Percentiles rank a stretch among this genome's conserved stretches.
Evolutionary conservation across 345 rosid species (phyloP).

Genomic region (Moricandia arvensis): DNA sequence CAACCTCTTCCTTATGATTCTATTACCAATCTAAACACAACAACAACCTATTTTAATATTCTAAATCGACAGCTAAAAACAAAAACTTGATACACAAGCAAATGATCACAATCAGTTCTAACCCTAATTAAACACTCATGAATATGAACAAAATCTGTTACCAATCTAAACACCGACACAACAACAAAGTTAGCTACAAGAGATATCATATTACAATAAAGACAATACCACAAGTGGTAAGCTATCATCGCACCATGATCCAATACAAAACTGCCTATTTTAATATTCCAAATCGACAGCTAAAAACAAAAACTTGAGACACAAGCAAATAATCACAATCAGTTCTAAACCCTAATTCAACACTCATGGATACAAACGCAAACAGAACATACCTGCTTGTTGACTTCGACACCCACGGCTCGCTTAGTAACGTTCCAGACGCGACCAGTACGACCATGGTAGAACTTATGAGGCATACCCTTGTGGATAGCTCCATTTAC

Average conservation of each 20-base stretch:
- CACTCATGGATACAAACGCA: background rate
- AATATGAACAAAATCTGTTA: too few species aligned
- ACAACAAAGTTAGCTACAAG: background rate
- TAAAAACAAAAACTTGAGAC: background rate
- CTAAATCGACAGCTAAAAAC: too few species aligned
- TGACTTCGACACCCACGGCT: constrained; percentile 71
- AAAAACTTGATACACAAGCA: too few species aligned
- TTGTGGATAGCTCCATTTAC: constrained; percentile 79
- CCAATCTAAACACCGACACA: too few species aligned
- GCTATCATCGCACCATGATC: background rate
- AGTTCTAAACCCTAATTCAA: background rate
- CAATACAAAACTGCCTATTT: background rate
- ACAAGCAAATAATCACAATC: background rate
- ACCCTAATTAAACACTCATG: too few species aligned
- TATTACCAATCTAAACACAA: constrained; percentile 50
- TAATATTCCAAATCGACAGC: background rate
- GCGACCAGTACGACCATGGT: constrained; percentile 81
- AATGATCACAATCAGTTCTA: too few species aligned
- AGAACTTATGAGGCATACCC: constrained; percentile 90
- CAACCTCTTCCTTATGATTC: constrained; percentile 72
- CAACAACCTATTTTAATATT: too few species aligned
- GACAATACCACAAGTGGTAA: background rate
- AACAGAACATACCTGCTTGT: constrained; percentile 60
- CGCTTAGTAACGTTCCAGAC: constrained; percentile 83
- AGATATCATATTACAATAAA: background rate